Evolutionary conservation across 2,329 filamentous ascomycete genomes (phyloP), one percentile per base, ranked within the genome.

Genomic region (Neofusicoccum sp.): DNA sequence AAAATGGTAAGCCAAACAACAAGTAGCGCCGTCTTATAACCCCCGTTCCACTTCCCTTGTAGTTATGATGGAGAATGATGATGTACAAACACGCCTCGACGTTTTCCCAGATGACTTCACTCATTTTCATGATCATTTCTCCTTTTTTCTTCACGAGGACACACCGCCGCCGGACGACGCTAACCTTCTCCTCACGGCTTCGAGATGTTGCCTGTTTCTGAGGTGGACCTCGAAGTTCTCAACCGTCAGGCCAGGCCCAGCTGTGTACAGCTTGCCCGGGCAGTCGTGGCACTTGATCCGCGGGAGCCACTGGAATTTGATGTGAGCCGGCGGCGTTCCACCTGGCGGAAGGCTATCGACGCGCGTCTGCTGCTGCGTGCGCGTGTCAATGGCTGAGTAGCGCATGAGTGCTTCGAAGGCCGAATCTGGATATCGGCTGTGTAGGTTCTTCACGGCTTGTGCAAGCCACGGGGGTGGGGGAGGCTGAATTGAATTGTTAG

Each of bases 221-320:
- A 98, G 81, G 79, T 99, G 95, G 1, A 96, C 87, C 77, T 97
- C 92, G 67, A 99, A 99, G 73, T 97, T 96, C 49, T 89, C 89
- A 4, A 94, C 91, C 2, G 92, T 93, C 74, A 85, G 90, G 29
- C 89, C 92, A 0, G 93, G 92, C 0, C 93, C 91, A 0, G 93
- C 92, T 0, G 93, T 97, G 77, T 99, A 99, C 9, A 97, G 81
- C 77, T 97, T 98, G 34, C 92, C 92, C 0, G 92, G 92, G 74
- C 95, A 98, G 76, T 99, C 95, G 50, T 89, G 86, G 75, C 95
- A 99, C 64, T 92, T 85, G 67, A 99, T 97, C 56, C 95, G 85
- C 7, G 95, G 95, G 56, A 97, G 82, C 77, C 90, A 98, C 78
- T 91, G 90, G 69, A 89, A 92, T 71, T 89, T 91, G 65, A 92